Percentiles rank a stretch among this genome's conserved stretches.
Evolutionary conservation across 495 filamentous ascomycete genomes (phyloP).

Genomic region (Talaromyces thailandensis): DNA sequence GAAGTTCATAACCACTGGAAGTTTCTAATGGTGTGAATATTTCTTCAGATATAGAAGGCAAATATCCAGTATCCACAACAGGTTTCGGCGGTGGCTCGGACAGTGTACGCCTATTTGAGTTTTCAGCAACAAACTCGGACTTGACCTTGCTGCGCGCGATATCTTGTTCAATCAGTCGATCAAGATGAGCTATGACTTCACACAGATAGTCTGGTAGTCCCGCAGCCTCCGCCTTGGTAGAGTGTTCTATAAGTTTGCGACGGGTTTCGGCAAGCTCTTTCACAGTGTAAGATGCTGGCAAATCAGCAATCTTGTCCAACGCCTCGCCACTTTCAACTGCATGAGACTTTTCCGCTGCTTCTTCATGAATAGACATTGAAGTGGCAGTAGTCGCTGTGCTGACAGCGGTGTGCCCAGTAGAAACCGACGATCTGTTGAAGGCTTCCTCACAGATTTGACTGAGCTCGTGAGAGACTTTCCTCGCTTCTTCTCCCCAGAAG

Average conservation of each 20-base stretch:
- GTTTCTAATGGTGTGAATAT: conserved; percentile 12
- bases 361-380: conserved; percentile 30
- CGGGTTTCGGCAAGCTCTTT: conserved; percentile 49
- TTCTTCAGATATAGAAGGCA: conserved; percentile 8
- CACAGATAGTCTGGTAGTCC: conserved; percentile 40
- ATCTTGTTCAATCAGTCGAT: conserved; percentile 51
- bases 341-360: conserved; percentile 1
- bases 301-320: conserved; percentile 4
- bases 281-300: conserved; percentile 32
- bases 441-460: conserved; percentile 69
- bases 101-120: not conserved
- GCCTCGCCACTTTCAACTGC: not conserved
- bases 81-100: conserved; percentile 6
- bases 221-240: conserved; percentile 25
- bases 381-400: conserved; percentile 46
- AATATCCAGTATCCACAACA: conserved; percentile 3
- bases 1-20: conserved; percentile 23
- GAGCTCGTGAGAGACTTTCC: conserved; percentile 58
- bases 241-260: conserved; percentile 42
- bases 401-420: conserved; percentile 35
- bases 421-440: conserved; percentile 64
- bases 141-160: conserved; percentile 4
- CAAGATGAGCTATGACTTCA: conserved; percentile 52
- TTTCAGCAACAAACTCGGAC: conserved; percentile 1
- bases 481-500: conserved; percentile 50